These are phyloP conservation scores for Spergularia bocconei DNA, from an alignment of 148 eudicot genomes.

Conservation along the genomic window DNA sequence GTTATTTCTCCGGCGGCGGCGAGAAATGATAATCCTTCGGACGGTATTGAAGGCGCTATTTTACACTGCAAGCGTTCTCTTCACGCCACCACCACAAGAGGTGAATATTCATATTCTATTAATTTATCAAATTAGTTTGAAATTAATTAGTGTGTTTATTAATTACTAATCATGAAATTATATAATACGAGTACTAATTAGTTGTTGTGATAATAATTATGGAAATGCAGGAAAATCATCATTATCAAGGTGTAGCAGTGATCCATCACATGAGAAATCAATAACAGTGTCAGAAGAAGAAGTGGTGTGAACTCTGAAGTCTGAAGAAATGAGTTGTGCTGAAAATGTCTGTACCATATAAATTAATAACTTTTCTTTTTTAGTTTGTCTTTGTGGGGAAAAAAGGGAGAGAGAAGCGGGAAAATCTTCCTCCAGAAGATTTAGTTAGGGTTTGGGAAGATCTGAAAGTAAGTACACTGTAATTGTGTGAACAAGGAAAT, in stretches of 20 bases:
- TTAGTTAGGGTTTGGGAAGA: not conserved
- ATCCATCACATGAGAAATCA: slow-evolving; percentile 48
- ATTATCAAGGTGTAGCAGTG: slow-evolving; percentile 43
- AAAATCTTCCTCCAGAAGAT: not conserved
- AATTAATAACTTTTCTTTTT: not conserved
- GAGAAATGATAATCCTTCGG: slow-evolving; percentile 41
- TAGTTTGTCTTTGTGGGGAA: slow-evolving; percentile 7
- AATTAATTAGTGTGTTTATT: not conserved
- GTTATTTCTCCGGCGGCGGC: slow-evolving; percentile 24
- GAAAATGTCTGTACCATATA: too few relatives aligned
- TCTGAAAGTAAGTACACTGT: not conserved
- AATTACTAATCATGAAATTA: too few relatives aligned
- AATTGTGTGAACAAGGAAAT: not conserved
- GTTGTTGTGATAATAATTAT: not conserved
- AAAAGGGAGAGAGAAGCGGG: slow-evolving; percentile 6
- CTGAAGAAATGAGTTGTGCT: not conserved
- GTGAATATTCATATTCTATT: not conserved
- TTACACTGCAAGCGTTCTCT: slow-evolving; percentile 55
- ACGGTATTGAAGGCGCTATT: slow-evolving; percentile 61
- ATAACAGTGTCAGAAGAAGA: slow-evolving; percentile 26
- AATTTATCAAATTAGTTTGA: not conserved
- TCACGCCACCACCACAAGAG: slow-evolving; percentile 8
- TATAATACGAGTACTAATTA: too few relatives aligned
- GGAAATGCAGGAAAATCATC: slow-evolving; percentile 24
- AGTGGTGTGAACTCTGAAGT: slow-evolving; percentile 12